Evolutionary conservation across 2,329 filamentous ascomycete genomes (phyloP).

Genomic region (Cytospora mali): DNA sequence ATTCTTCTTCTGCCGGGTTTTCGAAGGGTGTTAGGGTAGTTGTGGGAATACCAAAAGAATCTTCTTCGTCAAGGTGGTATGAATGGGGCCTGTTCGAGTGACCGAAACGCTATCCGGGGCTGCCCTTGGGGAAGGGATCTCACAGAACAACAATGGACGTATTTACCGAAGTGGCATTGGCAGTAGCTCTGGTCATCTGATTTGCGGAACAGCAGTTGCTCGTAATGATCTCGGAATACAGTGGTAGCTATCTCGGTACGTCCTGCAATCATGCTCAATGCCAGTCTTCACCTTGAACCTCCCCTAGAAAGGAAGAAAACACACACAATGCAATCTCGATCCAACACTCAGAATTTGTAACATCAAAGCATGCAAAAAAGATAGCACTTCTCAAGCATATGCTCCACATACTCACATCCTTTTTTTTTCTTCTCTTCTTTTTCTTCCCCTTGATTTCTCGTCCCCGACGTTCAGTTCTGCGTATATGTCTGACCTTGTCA

Average conservation of each 20-base stretch:
- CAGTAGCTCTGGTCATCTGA: background rate
- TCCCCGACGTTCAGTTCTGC: background rate
- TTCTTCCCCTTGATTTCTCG: background rate
- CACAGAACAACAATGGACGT: too few species aligned
- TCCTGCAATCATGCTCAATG: background rate
- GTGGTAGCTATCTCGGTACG: background rate
- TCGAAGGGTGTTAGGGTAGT: background rate
- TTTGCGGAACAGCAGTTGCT: background rate
- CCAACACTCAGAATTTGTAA: background rate
- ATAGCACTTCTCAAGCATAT: background rate
- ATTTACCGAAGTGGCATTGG: background rate
- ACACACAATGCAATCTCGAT: background rate
- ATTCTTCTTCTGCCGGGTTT: background rate
- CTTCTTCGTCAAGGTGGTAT: background rate
- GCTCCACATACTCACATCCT: background rate
- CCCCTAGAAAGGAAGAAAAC: background rate
- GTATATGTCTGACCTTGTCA: background rate
- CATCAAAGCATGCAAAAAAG: background rate
- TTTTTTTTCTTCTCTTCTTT: too few species aligned
- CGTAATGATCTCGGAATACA: background rate
- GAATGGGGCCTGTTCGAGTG: background rate
- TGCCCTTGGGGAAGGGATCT: too few species aligned
- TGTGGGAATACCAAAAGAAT: background rate
- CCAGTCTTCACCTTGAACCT: background rate
- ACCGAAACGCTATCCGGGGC: background rate